Percentiles rank a stretch among this genome's conserved stretches.
Conservation (phyloP, 495 filamentous ascomycete genomes). For the Viridothelium virens region DNA sequence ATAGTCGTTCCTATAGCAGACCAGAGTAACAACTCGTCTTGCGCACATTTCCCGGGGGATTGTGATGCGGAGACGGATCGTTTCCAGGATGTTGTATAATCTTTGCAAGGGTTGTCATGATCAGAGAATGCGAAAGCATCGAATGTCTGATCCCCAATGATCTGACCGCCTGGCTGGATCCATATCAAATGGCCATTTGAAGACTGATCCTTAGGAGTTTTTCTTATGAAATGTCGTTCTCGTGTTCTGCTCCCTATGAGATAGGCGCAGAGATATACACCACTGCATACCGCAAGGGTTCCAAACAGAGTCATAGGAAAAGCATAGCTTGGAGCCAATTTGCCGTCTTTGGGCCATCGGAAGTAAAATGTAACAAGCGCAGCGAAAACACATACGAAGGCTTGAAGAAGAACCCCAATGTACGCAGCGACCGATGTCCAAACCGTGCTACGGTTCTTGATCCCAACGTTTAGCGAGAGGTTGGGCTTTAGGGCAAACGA, state of each 20-base stretch:
- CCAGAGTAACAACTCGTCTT: background rate
- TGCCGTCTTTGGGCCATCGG: background rate
- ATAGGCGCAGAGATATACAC: background rate
- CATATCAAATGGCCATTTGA: background rate
- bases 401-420: background rate
- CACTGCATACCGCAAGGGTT: background rate
- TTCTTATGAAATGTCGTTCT: background rate
- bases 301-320: background rate
- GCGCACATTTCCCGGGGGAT: background rate
- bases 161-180: background rate
- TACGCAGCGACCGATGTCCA: background rate
- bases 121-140: background rate
- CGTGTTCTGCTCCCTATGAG: background rate
- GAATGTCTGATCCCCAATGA: background rate
- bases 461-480: background rate
- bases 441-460: background rate
- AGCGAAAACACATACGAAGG: background rate
- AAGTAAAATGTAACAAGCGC: background rate
- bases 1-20: background rate
- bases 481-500: background rate
- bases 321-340: background rate
- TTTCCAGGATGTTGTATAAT: background rate
- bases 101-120: background rate
- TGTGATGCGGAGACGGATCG: background rate
- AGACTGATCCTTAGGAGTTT: background rate